phyloP scores from a whole-genome alignment of 306 rosid species.

The Leucaena leucocephala region DNA sequence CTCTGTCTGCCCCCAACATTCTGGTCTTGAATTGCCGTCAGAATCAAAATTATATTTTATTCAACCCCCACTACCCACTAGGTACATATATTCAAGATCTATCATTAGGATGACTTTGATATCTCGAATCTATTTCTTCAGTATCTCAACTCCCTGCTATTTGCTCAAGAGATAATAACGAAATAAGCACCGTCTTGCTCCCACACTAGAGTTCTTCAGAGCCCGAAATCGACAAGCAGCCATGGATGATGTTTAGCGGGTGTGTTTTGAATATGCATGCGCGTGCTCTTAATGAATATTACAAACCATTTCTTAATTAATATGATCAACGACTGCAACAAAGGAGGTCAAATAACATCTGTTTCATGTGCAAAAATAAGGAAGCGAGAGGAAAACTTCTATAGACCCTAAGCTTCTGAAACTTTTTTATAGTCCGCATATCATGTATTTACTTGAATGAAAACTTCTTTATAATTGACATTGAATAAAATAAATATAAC shows the following conservation, averaged over 20 bases:
- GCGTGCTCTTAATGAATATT: no score
- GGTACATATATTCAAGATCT: not conserved
- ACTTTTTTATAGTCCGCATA: no score
- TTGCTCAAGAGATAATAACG: not conserved
- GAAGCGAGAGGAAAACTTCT: not conserved
- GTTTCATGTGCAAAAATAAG: not conserved
- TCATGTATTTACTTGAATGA: not conserved
- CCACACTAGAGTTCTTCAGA: not conserved
- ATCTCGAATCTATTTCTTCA: not conserved
- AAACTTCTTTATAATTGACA: not conserved
- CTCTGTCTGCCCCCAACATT: not conserved
- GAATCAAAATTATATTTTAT: not conserved
- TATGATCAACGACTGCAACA: not conserved
- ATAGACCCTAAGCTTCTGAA: not conserved
- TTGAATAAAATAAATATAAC: no score
- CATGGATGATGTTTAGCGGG: no score
- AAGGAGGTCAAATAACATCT: not conserved
- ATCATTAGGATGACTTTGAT: not conserved
- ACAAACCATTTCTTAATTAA: no score
- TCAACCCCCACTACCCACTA: not conserved
- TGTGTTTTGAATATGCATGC: no score
- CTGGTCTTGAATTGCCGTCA: not conserved
- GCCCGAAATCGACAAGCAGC: not conserved
- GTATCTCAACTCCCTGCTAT: not conserved
- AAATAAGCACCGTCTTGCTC: no score